phyloP scores from a whole-genome alignment of 2,329 filamentous ascomycete species.

The Apiospora kogelbergensis region DNA sequence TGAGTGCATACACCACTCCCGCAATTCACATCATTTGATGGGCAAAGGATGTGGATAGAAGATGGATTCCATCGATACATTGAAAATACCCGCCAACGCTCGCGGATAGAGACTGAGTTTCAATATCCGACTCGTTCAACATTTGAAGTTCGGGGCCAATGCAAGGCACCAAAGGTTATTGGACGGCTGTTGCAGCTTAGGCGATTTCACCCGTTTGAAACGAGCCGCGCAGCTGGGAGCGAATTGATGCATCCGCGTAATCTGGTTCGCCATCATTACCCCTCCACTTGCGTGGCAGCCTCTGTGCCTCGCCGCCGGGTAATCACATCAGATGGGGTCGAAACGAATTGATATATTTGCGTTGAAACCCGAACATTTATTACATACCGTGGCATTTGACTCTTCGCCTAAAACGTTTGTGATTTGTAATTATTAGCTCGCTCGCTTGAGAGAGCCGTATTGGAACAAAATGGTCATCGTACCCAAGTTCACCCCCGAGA shows the following conservation, averaged over 20 bases:
- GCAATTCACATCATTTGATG: not conserved
- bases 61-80: too few relatives aligned
- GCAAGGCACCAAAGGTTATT: not conserved
- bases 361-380: not conserved
- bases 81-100: not conserved
- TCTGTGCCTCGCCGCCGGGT: not conserved
- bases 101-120: not conserved
- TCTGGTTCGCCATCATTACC: conserved; percentile 14
- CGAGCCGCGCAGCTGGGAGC: conserved; percentile 4
- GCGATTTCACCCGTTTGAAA: not conserved
- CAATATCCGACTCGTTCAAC: not conserved
- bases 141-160: not conserved
- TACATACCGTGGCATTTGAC: not conserved
- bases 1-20: not conserved
- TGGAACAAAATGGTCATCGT: not conserved
- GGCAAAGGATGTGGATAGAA: not conserved
- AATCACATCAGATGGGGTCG: not conserved
- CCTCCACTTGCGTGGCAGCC: not conserved
- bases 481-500: conserved; percentile 32
- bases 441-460: not conserved
- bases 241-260: conserved; percentile 16
- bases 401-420: not conserved
- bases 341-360: not conserved
- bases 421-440: not conserved
- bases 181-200: not conserved